Evolutionary conservation across 1,139 yeast species (phyloP).

Genomic region (Zygosaccharomyces pseudobailii): DNA sequence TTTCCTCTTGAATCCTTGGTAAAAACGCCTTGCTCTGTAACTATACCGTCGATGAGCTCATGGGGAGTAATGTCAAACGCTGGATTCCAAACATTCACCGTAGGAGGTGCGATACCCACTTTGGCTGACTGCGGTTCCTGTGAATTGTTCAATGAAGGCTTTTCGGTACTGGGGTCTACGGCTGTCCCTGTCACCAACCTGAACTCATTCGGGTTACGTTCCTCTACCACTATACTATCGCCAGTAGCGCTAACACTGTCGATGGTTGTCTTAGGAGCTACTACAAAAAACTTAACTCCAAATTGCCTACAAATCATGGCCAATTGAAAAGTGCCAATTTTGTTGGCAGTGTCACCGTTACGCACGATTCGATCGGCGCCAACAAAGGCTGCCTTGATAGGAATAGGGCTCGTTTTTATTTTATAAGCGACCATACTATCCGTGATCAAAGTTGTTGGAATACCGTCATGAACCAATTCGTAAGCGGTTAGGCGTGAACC

Average conservation of each 20-base stretch:
- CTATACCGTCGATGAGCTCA: constrained; percentile 75
- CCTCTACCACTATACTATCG: constrained; percentile 74
- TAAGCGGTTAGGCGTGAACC: constrained; percentile 92
- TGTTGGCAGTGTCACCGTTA: constrained; percentile 94
- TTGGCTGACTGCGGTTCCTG: constrained; percentile 45
- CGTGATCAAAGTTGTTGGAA: constrained; percentile 84
- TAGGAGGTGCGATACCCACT: constrained; percentile 84
- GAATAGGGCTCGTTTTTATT: constrained; percentile 41
- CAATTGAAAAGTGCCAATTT: constrained; percentile 92
- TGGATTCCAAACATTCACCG: constrained; percentile 90
- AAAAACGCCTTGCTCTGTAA: constrained; percentile 68
- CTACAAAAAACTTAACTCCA: constrained; percentile 75
- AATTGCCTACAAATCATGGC: constrained; percentile 58
- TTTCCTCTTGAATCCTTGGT: constrained; percentile 44
- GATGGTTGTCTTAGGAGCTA: constrained; percentile 91
- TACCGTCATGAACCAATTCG: constrained; percentile 76
- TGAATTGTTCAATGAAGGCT: constrained; percentile 34
- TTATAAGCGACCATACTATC: constrained; percentile 90
- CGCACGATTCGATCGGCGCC: constrained; percentile 95
- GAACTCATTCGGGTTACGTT: constrained; percentile 76
- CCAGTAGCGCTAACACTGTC: constrained; percentile 67
- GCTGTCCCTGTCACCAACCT: constrained; percentile 70
- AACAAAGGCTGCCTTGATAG: constrained; percentile 84
- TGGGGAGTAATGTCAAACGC: constrained; percentile 93
- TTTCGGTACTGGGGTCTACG: constrained; percentile 33